Evolutionary conservation across 805 yeast genomes (phyloP).

Genomic region (Yarrowia sp.): DNA sequence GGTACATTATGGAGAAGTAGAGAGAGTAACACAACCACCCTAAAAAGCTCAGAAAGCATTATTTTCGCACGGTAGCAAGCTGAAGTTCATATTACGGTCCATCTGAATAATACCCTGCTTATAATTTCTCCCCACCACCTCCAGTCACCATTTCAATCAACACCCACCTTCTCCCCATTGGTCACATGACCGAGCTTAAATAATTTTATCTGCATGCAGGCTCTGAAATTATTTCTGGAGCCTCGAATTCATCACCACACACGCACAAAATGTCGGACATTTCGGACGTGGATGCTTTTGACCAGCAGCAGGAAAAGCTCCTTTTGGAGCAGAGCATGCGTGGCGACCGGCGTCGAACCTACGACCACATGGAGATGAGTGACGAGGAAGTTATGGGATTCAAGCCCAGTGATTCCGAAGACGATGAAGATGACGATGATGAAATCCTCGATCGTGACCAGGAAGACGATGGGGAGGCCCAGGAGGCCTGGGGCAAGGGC

Average conservation of each 20-base stretch:
- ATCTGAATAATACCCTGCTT: no score
- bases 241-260: background rate
- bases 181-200: conserved; percentile 34
- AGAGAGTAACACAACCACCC: no score
- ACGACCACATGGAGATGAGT: conserved; percentile 51
- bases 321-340: conserved; percentile 44
- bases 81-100: no score
- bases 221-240: conserved; percentile 19
- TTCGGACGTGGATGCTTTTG: conserved; percentile 50
- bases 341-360: conserved; percentile 17
- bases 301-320: conserved; percentile 48
- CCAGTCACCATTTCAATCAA: no score
- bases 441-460: conserved; percentile 41
- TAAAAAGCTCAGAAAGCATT: no score
- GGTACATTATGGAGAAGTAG: no score
- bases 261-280: conserved; percentile 40
- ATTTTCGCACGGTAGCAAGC: no score
- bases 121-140: no score
- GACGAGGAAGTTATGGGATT: conserved; percentile 65
- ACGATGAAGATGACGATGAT: conserved; percentile 52
- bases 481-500: conserved; percentile 41
- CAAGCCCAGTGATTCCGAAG: conserved; percentile 49
- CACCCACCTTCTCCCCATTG: no score
- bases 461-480: conserved; percentile 44
- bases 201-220: conserved; percentile 33